phyloP scores from a whole-genome alignment of 345 rosid genomes.

The Conringia planisiliqua region DNA sequence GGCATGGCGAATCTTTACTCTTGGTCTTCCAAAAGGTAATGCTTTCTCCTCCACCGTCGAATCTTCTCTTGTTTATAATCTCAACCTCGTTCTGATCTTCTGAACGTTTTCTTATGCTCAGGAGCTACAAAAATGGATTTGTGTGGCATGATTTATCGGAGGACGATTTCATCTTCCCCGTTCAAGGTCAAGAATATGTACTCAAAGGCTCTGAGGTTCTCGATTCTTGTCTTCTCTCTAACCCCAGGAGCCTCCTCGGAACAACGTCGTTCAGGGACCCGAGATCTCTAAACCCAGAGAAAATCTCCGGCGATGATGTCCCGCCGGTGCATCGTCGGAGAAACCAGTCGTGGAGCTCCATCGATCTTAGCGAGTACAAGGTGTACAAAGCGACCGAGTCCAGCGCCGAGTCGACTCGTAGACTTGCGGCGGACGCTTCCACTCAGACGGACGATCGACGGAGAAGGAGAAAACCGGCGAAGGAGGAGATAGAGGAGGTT shows the following conservation, averaged over 20 bases:
- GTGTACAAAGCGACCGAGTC: conserved; percentile 64
- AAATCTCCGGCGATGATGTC: conserved; percentile 38
- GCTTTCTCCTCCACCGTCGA: background rate
- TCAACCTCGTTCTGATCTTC: conserved; percentile 6
- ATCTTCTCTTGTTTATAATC: conserved; percentile 7
- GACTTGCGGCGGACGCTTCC: conserved; percentile 76
- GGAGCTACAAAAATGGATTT: conserved; percentile 91
- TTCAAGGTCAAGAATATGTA: conserved; percentile 83
- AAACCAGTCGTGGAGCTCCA: conserved; percentile 83
- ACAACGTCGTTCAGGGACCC: conserved; percentile 48
- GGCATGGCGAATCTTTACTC: conserved; percentile 87
- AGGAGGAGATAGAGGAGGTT: conserved; percentile 31
- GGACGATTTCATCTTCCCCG: conserved; percentile 71
- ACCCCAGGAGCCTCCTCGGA: conserved; percentile 40
- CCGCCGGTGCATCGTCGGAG: conserved; percentile 49
- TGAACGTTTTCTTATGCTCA: conserved; percentile 18
- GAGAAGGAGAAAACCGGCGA: conserved; percentile 49
- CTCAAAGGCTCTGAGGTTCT: conserved; percentile 92
- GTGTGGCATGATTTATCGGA: conserved; percentile 93
- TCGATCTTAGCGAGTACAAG: conserved; percentile 73
- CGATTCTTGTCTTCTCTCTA: conserved; percentile 38
- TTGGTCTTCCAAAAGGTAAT: conserved; percentile 92
- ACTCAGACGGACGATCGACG: conserved; percentile 81
- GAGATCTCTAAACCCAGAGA: conserved; percentile 26
- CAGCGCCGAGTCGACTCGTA: conserved; percentile 45